Evolutionary conservation across 108 stramenopile genomes (phyloP), one percentile per base, ranked within the genome.

Genomic region (Thalassiosira profunda): DNA sequence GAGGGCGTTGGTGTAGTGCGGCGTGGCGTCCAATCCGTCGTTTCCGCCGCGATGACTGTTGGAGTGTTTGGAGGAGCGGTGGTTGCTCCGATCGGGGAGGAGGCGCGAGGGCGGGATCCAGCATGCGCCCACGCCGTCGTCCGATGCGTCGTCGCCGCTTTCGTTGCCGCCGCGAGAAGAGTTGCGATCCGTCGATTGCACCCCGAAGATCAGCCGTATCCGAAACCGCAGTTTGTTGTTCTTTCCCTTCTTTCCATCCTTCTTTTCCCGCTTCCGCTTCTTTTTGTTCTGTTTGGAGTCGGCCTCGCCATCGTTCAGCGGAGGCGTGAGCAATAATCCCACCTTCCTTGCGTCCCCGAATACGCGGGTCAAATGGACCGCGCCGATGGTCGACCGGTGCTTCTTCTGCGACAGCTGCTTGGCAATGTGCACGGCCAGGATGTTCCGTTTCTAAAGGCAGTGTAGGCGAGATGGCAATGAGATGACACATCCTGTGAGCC

Each of bases 71-170:
- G 12, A 41, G n/a, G n/a, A n/a, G 24, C 79, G 74, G 61, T 87
- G 73, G 65, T 95, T 95, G 43, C 61, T 79, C 18, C 94, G 81
- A 76, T 95, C 82, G 4, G 94, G 94, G 48, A 92, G 81, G 26
- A 95, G 84, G 59, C 94, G 81, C 28, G 89, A 43, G 42, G 61
- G 73, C 0, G 91, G 80, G 25, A 95, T 90, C 93, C 93, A 94
- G 48, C 74, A 76, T 9, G 46, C 28, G 25, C 21, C 60, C 29
- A 28, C 60, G 14, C 12, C 47, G 23, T 52, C 51, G 15, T 31
- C 33, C 18, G 51, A 52, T 51, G 21, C 1, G 21, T 64, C 72
- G 36, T 74, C 62, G 29, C 40, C 36, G n/a, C 57, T 54, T 0
- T 37, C 63, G 37, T 23, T 36, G n/a, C n/a, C n/a, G n/a, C n/a